These are phyloP conservation scores for Bjerkandera adusta DNA, from an alignment of 1,284 basidiomycete species.

Conservation along the genomic window DNA sequence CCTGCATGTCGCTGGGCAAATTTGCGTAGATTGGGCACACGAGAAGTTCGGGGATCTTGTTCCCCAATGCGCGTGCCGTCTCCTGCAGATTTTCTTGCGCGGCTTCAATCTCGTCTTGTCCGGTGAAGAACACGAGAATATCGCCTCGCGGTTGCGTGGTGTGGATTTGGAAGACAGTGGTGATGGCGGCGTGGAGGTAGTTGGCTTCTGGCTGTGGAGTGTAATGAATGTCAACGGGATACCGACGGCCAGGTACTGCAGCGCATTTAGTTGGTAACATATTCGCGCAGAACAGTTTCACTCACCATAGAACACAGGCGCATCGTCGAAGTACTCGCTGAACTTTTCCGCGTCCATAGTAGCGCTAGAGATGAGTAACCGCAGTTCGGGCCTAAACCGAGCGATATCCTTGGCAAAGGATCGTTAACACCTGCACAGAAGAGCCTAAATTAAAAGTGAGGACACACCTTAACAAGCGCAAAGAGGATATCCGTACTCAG, in stretches of 20 bases:
- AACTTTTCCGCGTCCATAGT: constrained; percentile 97
- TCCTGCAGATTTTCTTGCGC: constrained; percentile 95
- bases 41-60: constrained; percentile 93
- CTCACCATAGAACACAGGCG: constrained; percentile 89
- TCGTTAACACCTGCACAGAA: constrained; percentile 22
- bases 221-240: constrained; percentile 98
- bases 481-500: constrained; percentile 96
- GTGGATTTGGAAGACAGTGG: constrained; percentile 98
- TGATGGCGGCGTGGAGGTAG: constrained; percentile 98
- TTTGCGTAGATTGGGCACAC: constrained; percentile 99
- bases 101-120: constrained; percentile 99
- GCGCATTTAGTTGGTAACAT: background rate
- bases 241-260: constrained; percentile 92
- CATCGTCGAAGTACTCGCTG: constrained; percentile 92
- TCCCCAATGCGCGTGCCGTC: constrained; percentile 91
- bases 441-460: constrained; percentile 20
- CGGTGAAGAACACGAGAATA: constrained; percentile 95
- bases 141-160: constrained; percentile 99
- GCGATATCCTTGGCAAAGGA: constrained; percentile 77
- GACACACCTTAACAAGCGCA: constrained; percentile 90
- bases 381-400: constrained; percentile 91
- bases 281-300: constrained; percentile 6
- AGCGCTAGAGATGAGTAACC: constrained; percentile 92
- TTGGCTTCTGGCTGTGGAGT: constrained; percentile 98
- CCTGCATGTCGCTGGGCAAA: constrained; percentile 97